These are phyloP conservation scores for Austroboletus eburneus DNA, from an alignment of 768 basidiomycete species.

Conservation along the genomic window DNA sequence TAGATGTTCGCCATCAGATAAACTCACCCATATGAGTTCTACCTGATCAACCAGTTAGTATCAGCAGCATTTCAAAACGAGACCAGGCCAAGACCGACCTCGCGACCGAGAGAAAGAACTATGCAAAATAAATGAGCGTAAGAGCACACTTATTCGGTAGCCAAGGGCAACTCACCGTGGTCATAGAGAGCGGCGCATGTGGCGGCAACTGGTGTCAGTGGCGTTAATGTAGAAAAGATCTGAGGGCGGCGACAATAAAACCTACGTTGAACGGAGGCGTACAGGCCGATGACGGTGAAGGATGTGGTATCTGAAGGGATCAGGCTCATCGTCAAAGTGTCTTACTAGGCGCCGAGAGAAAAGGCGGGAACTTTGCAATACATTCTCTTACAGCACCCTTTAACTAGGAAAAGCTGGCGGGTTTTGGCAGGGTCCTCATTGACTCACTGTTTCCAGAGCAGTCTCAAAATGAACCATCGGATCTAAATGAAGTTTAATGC, in stretches of 20 bases:
- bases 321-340: conserved; percentile 20
- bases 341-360: background rate
- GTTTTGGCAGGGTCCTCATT: no score
- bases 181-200: conserved; percentile 27
- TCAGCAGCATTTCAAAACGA: conserved; percentile 1
- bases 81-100: conserved; percentile 15
- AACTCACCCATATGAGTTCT: conserved; percentile 30
- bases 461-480: background rate
- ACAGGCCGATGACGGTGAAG: conserved; percentile 8
- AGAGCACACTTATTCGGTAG: background rate
- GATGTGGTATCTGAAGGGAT: conserved; percentile 7
- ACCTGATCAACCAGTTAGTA: conserved; percentile 11
- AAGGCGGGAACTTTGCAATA: background rate
- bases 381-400: conserved; percentile 6
- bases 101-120: conserved; percentile 27
- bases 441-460: background rate
- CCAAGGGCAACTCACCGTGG: conserved; percentile 16
- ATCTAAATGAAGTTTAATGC: conserved; percentile 7
- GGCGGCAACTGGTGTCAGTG: conserved; percentile 24
- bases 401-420: conserved; percentile 10
- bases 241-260: background rate
- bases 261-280: conserved; percentile 23
- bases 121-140: background rate
- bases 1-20: background rate
- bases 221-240: conserved; percentile 1